Evolutionary conservation across 1,284 basidiomycete species (phyloP).

Genomic region (Ceratobasidium sp.): DNA sequence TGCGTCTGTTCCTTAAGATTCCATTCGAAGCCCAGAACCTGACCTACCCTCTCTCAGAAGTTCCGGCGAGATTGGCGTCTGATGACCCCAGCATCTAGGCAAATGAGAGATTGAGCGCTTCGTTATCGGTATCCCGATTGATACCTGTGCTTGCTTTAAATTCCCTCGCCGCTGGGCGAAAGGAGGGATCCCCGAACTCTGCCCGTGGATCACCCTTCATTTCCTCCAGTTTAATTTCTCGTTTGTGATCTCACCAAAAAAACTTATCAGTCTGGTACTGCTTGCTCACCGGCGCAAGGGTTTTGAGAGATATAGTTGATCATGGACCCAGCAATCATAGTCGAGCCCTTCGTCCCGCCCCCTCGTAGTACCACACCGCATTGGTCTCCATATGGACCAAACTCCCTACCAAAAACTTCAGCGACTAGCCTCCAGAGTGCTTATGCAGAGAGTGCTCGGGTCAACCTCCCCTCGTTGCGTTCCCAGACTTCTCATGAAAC

Average conservation of each 20-base stretch:
- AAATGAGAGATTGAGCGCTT: constrained; percentile 5
- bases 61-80: background rate
- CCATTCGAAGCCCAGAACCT: background rate
- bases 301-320: background rate
- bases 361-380: background rate
- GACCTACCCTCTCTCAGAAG: background rate
- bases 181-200: constrained; percentile 26
- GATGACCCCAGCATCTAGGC: background rate
- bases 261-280: background rate
- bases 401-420: background rate
- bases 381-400: constrained; percentile 5
- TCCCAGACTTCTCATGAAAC: constrained; percentile 17
- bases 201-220: constrained; percentile 22
- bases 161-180: background rate
- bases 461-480: background rate
- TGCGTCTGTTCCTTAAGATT: background rate
- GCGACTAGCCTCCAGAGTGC: background rate
- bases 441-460: background rate
- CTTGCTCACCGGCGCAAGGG: background rate
- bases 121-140: background rate
- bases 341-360: constrained; percentile 36
- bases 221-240: background rate
- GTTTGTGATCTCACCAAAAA: background rate
- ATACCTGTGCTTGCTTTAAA: background rate
- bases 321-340: constrained; percentile 8